Conservation (phyloP, 2,329 filamentous ascomycete genomes). For the Penicillium glabrum region DNA sequence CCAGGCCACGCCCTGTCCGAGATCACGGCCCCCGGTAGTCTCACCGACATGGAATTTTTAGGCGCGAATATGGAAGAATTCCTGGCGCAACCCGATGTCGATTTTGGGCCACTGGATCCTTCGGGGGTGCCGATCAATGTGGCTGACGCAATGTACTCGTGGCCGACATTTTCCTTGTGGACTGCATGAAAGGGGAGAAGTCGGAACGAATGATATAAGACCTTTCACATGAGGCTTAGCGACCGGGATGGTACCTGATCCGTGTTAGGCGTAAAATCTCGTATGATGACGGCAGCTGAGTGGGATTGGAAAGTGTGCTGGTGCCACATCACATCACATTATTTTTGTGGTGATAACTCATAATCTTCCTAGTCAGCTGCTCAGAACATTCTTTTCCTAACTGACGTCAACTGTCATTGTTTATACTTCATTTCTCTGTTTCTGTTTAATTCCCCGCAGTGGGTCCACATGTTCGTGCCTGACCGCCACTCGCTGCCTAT, state of each 20-base stretch:
- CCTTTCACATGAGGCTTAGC: not conserved
- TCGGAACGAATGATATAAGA: too few relatives aligned
- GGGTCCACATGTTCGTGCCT: slow-evolving; percentile 24
- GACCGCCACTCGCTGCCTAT: slow-evolving; percentile 24
- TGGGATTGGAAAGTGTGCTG: not conserved
- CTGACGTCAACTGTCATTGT: not conserved
- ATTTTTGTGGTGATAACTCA: not conserved
- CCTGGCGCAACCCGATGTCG: slow-evolving; percentile 13
- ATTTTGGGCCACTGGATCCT: slow-evolving; percentile 14
- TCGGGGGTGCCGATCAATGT: slow-evolving; percentile 14
- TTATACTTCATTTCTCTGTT: not conserved
- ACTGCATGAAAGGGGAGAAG: slow-evolving; percentile 9
- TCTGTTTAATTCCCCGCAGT: slow-evolving; percentile 11
- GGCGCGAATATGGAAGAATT: slow-evolving; percentile 22
- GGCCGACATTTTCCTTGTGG: slow-evolving; percentile 19
- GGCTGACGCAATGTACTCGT: slow-evolving; percentile 17
- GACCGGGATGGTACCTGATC: not conserved
- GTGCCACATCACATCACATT: not conserved
- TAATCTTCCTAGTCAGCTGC: not conserved
- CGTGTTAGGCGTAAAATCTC: not conserved
- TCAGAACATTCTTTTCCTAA: not conserved
- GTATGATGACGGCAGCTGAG: slow-evolving; percentile 10
- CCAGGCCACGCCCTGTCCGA: slow-evolving; percentile 5
- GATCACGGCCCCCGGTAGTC: not conserved
- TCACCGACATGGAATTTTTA: slow-evolving; percentile 14